phyloP scores from a whole-genome alignment of 2,329 filamentous ascomycete species.

The Leptographium galeiforme region DNA sequence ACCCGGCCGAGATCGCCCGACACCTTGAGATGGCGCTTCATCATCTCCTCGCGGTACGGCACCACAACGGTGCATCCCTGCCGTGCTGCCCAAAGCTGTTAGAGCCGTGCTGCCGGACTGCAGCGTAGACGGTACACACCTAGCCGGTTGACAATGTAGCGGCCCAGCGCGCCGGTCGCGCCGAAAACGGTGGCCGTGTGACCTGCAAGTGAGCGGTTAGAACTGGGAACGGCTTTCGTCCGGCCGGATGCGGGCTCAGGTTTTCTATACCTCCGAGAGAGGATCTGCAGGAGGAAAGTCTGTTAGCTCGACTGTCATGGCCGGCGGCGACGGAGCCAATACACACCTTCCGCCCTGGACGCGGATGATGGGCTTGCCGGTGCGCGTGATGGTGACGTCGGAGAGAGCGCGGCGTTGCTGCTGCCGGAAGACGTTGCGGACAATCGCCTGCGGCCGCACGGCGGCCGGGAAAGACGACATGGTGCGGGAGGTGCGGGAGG shows the following conservation, averaged over 20 bases:
- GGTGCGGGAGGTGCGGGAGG: background rate
- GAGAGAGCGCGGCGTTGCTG: constrained; percentile 46
- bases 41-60: constrained; percentile 94
- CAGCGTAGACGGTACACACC: constrained; percentile 31
- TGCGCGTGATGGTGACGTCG: constrained; percentile 87
- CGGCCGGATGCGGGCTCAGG: background rate
- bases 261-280: constrained; percentile 62
- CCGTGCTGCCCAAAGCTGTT: constrained; percentile 45
- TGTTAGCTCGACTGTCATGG: constrained; percentile 4
- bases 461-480: constrained; percentile 23
- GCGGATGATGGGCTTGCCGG: constrained; percentile 88
- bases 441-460: constrained; percentile 38
- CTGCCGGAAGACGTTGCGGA: constrained; percentile 33
- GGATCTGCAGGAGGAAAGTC: constrained; percentile 38
- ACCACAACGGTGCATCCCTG: constrained; percentile 90
- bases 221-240: background rate
- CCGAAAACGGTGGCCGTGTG: constrained; percentile 97
- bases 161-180: constrained; percentile 86
- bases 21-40: constrained; percentile 91
- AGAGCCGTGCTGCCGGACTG: background rate
- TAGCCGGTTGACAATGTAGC: constrained; percentile 94
- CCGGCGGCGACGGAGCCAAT: constrained; percentile 8
- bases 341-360: constrained; percentile 76
- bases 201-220: constrained; percentile 34
- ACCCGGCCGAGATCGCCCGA: constrained; percentile 88